These are phyloP conservation scores for Colletotrichum scovillei DNA, from an alignment of 2,329 filamentous ascomycete species.

Conservation along the genomic window DNA sequence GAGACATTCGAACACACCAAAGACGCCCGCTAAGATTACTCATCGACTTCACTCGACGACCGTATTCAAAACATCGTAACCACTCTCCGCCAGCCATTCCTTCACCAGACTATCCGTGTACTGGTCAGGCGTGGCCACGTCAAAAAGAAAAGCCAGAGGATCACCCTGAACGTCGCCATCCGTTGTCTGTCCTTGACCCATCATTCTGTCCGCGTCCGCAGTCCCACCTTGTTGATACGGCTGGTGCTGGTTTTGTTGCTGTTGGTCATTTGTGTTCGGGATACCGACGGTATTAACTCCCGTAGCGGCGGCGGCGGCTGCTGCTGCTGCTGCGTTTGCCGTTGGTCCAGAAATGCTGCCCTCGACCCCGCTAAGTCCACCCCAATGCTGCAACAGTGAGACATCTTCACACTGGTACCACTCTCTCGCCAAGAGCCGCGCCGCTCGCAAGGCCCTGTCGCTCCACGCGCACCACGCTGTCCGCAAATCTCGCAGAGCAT, in stretches of 20 bases:
- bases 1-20: not conserved
- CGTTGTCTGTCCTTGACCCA: not conserved
- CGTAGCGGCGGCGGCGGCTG: no score
- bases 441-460: constrained; percentile 29
- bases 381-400: constrained; percentile 21
- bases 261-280: not conserved
- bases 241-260: not conserved
- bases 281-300: not conserved
- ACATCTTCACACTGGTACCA: constrained; percentile 36
- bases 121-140: constrained; percentile 8
- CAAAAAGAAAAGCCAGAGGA: constrained; percentile 6
- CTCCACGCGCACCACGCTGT: constrained; percentile 37
- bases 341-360: not conserved
- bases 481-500: constrained; percentile 31
- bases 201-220: not conserved
- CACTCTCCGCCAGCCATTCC: constrained; percentile 21
- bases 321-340: not conserved
- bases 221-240: not conserved
- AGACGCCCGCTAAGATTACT: not conserved
- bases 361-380: not conserved
- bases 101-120: constrained; percentile 14
- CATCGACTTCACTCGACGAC: not conserved
- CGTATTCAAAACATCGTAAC: not conserved
- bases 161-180: not conserved
- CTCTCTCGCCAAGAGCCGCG: constrained; percentile 31